phyloP scores from a whole-genome alignment of 2,329 filamentous ascomycete genomes.

The Dothideomycetes sp. region DNA sequence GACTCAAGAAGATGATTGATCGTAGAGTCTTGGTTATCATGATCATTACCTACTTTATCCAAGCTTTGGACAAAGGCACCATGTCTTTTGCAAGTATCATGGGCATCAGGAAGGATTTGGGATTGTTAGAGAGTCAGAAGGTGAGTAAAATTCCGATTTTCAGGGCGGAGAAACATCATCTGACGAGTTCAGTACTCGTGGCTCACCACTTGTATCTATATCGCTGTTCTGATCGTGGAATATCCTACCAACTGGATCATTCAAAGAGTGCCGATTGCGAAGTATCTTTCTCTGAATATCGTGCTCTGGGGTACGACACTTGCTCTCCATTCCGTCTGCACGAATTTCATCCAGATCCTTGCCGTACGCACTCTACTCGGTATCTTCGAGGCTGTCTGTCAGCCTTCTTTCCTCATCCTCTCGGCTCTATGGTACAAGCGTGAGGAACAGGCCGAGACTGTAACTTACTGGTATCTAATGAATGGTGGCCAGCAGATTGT shows the following conservation, averaged over 20 bases:
- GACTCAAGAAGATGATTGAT: constrained; percentile 58
- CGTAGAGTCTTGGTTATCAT: constrained; percentile 59
- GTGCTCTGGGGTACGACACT: constrained; percentile 54
- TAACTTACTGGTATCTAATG: constrained; percentile 54
- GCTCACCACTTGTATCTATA: constrained; percentile 67
- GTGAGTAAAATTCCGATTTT: constrained; percentile 16
- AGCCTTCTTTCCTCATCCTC: constrained; percentile 59
- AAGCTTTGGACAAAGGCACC: constrained; percentile 60
- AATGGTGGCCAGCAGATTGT: constrained; percentile 65
- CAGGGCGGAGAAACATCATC: background rate
- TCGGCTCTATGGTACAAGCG: constrained; percentile 63
- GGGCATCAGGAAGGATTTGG: constrained; percentile 29
- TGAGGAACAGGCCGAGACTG: constrained; percentile 52
- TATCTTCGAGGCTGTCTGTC: constrained; percentile 61
- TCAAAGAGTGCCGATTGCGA: constrained; percentile 51
- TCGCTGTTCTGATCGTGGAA: constrained; percentile 60
- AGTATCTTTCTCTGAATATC: constrained; percentile 55
- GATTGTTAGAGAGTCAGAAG: constrained; percentile 28
- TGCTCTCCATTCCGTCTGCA: constrained; percentile 52
- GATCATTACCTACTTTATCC: constrained; percentile 65
- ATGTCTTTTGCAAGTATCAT: constrained; percentile 42
- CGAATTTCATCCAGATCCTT: constrained; percentile 51
- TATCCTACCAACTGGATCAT: constrained; percentile 60
- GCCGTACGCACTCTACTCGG: constrained; percentile 57
- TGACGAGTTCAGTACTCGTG: constrained; percentile 49